phyloP scores from a whole-genome alignment of 306 rosid species.

The Datisca glomerata region DNA sequence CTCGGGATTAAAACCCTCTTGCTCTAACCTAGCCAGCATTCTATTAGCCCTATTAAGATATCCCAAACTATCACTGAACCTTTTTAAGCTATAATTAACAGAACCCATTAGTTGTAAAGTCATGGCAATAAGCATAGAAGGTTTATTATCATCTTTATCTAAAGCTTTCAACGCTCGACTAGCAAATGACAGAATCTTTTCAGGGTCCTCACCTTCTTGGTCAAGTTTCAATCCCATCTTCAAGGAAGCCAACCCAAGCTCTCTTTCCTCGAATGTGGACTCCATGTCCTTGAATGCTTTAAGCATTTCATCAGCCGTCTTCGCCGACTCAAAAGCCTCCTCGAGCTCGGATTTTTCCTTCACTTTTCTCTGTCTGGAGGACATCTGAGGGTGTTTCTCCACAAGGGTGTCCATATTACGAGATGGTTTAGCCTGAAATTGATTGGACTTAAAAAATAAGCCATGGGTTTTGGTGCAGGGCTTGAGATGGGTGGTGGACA shows the following conservation, averaged over 20 bases:
- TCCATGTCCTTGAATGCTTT: slow-evolving; percentile 60
- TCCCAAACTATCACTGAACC: slow-evolving; percentile 77
- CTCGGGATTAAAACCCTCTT: slow-evolving; percentile 31
- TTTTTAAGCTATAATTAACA: slow-evolving; percentile 49
- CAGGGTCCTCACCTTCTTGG: slow-evolving; percentile 83
- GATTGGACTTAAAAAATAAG: slow-evolving; percentile 22
- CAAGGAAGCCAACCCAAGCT: slow-evolving; percentile 71
- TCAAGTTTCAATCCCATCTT: slow-evolving; percentile 79
- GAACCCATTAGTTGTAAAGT: slow-evolving; percentile 77
- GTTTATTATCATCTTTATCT: slow-evolving; percentile 32
- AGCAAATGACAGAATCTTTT: slow-evolving; percentile 52
- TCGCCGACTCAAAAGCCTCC: slow-evolving; percentile 70
- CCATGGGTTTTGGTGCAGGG: slow-evolving; percentile 27
- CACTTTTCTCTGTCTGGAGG: slow-evolving; percentile 59
- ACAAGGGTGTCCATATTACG: slow-evolving; percentile 46
- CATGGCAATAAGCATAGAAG: slow-evolving; percentile 62
- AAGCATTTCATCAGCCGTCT: slow-evolving; percentile 50
- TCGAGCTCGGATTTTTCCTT: slow-evolving; percentile 55
- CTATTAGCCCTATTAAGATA: slow-evolving; percentile 70
- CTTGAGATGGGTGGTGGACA: slow-evolving; percentile 22
- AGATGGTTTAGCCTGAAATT: slow-evolving; percentile 28
- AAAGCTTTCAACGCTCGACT: slow-evolving; percentile 55
- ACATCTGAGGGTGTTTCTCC: slow-evolving; percentile 27
- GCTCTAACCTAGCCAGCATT: slow-evolving; percentile 50
- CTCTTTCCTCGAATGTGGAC: slow-evolving; percentile 41